These are phyloP conservation scores for Paradendryphiella salina DNA, from an alignment of 2,329 filamentous ascomycete genomes.

Conservation along the genomic window DNA sequence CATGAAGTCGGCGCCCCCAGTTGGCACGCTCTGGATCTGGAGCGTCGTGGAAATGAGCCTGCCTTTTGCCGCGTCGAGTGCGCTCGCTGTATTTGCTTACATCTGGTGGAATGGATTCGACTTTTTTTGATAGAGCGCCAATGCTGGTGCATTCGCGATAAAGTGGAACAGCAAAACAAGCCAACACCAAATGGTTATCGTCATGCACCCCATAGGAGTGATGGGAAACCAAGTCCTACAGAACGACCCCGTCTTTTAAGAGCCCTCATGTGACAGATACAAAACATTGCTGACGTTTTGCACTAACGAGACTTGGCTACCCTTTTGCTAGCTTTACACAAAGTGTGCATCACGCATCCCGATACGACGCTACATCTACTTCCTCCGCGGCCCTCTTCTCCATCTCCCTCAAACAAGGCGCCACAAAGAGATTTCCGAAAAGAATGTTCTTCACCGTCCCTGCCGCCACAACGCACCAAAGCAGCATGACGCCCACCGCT, in stretches of 20 bases:
- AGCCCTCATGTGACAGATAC: no score
- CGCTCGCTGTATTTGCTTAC: slow-evolving; percentile 56
- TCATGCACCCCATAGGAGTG: not conserved
- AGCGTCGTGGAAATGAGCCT: slow-evolving; percentile 83
- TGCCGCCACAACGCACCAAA: slow-evolving; percentile 59
- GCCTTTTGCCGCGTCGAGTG: slow-evolving; percentile 62
- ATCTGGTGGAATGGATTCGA: slow-evolving; percentile 60
- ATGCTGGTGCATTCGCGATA: not conserved
- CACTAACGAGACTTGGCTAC: no score
- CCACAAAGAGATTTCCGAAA: slow-evolving; percentile 57
- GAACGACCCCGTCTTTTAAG: no score
- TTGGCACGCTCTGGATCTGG: slow-evolving; percentile 93
- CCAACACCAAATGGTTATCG: no score
- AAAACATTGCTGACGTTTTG: no score
- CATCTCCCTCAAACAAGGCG: slow-evolving; percentile 54
- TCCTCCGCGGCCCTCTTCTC: slow-evolving; percentile 18
- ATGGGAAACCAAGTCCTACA: not conserved
- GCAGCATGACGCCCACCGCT: slow-evolving; percentile 53
- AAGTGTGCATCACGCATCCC: not conserved
- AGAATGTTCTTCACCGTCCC: slow-evolving; percentile 54
- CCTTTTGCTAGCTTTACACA: not conserved
- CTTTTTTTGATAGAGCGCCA: slow-evolving; percentile 42
- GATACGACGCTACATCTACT: not conserved
- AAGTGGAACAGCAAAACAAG: not conserved
- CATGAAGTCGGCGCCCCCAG: slow-evolving; percentile 87